These are phyloP conservation scores for Amorphotheca resinae DNA, from an alignment of 495 filamentous ascomycete species.

Conservation along the genomic window DNA sequence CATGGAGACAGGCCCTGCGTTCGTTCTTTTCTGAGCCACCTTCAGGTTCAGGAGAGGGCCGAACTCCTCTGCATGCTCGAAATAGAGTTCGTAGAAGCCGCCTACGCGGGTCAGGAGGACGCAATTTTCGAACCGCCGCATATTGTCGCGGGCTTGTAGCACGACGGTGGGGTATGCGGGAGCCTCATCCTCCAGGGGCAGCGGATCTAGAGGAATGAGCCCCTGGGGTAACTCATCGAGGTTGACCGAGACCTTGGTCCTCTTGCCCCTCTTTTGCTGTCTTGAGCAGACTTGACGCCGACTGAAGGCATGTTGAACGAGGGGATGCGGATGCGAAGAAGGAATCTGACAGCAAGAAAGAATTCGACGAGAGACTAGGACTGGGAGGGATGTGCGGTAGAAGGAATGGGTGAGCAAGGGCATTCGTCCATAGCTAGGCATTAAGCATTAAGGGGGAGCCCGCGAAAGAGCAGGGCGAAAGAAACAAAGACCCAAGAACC, in stretches of 20 bases:
- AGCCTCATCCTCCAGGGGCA: constrained; percentile 8
- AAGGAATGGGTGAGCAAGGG: too few relatives aligned
- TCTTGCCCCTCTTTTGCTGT: constrained; percentile 20
- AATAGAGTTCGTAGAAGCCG: constrained; percentile 94
- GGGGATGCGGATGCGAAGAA: neutral
- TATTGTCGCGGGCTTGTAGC: constrained; percentile 80
- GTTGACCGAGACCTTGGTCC: constrained; percentile 14
- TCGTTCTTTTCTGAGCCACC: constrained; percentile 67
- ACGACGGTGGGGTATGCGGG: constrained; percentile 75
- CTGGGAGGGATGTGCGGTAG: too few relatives aligned
- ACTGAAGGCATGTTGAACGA: neutral
- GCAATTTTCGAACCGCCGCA: constrained; percentile 80
- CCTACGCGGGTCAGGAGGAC: constrained; percentile 85
- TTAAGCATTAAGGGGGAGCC: too few relatives aligned
- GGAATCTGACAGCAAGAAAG: neutral
- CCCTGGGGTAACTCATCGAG: constrained; percentile 19
- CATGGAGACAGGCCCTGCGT: constrained; percentile 66
- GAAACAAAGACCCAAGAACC: too few relatives aligned
- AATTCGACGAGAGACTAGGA: too few relatives aligned
- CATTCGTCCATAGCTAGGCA: too few relatives aligned
- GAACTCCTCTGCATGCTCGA: constrained; percentile 81
- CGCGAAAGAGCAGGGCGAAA: too few relatives aligned
- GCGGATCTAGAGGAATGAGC: constrained; percentile 10
- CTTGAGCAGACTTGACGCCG: constrained; percentile 1
- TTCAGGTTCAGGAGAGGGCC: constrained; percentile 82